phyloP scores from a whole-genome alignment of 805 yeast genomes.

The Debaryomyces hansenii region DNA sequence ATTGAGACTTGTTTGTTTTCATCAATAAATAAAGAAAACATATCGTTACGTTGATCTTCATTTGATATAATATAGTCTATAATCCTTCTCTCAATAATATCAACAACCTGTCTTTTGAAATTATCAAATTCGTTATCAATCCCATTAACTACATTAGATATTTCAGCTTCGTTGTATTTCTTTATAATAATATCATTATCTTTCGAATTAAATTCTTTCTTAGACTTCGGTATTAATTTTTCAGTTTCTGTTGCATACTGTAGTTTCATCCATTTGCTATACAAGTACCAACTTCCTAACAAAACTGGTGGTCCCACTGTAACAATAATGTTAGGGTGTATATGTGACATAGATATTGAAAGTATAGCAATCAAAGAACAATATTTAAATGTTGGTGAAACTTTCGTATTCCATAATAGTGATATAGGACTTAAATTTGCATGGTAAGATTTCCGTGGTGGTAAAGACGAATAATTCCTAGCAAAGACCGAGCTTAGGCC shows the following conservation, averaged over 20 bases:
- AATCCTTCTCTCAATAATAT: conserved; percentile 23
- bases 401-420: conserved; percentile 24
- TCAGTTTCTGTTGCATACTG: conserved; percentile 13
- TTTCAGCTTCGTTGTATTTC: conserved; percentile 32
- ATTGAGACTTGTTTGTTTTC: conserved; percentile 32
- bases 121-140: conserved; percentile 39
- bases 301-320: conserved; percentile 39
- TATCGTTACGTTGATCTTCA: conserved; percentile 5
- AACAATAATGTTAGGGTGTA: conserved; percentile 35
- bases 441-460: conserved; percentile 34
- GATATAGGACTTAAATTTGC: conserved; percentile 23
- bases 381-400: conserved; percentile 28
- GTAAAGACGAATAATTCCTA: conserved; percentile 13
- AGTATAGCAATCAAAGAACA: conserved; percentile 23
- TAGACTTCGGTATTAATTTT: conserved; percentile 10
- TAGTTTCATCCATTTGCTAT: conserved; percentile 12
- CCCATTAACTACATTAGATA: conserved; percentile 31
- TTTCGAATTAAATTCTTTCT: conserved; percentile 2
- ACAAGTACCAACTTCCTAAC: conserved; percentile 25
- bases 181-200: conserved; percentile 16
- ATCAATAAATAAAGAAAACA: conserved; percentile 22
- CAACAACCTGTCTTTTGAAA: conserved; percentile 28
- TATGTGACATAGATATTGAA: conserved; percentile 29
- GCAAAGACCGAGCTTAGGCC: background rate
- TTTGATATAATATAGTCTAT: conserved; percentile 23